Evolutionary conservation across 2,329 filamentous ascomycete species (phyloP), one percentile per base, ranked within the genome.

Genomic region (Pseudovirgaria hyperparasitica): DNA sequence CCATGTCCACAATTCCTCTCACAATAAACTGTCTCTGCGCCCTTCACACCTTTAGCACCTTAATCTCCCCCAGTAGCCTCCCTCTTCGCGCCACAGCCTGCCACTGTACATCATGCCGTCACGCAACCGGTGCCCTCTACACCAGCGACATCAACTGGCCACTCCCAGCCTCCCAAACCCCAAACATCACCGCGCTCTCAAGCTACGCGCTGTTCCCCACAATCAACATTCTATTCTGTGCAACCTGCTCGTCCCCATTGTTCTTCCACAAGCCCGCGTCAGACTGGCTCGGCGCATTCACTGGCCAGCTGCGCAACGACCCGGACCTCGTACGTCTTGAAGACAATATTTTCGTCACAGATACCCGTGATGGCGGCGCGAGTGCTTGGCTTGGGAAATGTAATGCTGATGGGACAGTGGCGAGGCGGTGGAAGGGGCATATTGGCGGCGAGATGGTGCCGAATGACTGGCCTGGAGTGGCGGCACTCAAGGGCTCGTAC

Each of bases 351-450:
- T 67, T 58, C 30, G 47, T 69, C 1, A 54, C 44, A 1, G 65
- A 70, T 29, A 71, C 67, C 1, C 16, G 52, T 2, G 67, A 72
- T 37, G 67, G 67, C 3, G 67, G 69, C 0, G 54, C 64, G 2
- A 55, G 55, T 3, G 39, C 53, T 2, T 71, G 63, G 63, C 38
- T 68, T 4, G 48, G 46, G 14, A 36, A 46, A 5, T 27, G 43
- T 0, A 58, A 60, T 21, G 28, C 35, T 1, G 44, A 52, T 22
- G 52, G 48, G 4, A 51, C 27, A 1, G 31, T 40, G n/a, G 34
- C 33, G 6, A 36, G 33, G 22, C 34, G 46, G 2, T 50, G 38
- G 23, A 33, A 30, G 15, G 10, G 22, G 6, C 28, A 29, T 5
- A 22, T 15, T 38, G 22, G 43, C 44, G 17, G 29, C 2, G 16